Conservation (phyloP, 139 green algal genomes). For the Tetradesmus lagerheimii region DNA sequence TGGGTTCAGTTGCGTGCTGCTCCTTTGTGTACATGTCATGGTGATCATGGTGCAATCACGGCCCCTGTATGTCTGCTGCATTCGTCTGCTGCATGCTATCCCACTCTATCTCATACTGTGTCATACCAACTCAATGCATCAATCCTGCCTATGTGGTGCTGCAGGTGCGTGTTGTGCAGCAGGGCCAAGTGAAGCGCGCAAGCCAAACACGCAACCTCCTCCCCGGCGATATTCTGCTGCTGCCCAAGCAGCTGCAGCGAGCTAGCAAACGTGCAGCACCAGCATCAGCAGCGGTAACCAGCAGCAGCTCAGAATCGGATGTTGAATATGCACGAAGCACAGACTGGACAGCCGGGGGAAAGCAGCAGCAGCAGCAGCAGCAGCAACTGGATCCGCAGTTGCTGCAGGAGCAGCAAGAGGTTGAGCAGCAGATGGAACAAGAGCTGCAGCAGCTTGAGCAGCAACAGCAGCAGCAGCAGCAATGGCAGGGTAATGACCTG, state of each 20-base stretch:
- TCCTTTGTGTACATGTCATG: too few relatives aligned
- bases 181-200: constrained; percentile 12
- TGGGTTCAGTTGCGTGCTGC: too few relatives aligned
- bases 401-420: neutral
- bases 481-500: neutral
- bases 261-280: neutral
- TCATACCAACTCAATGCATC: too few relatives aligned
- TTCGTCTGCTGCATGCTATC: too few relatives aligned
- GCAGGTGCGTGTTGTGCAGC: constrained; percentile 33
- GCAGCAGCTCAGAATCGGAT: neutral
- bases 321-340: neutral
- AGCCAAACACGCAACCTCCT: neutral
- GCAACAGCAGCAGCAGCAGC: neutral
- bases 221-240: constrained; percentile 21
- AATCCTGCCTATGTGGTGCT: neutral
- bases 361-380: constrained; percentile 42
- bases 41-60: too few relatives aligned
- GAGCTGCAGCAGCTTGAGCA: neutral
- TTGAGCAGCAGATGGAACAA: neutral
- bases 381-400: neutral
- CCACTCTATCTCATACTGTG: too few relatives aligned
- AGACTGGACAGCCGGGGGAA: neutral
- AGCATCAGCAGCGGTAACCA: neutral
- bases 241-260: constrained; percentile 17
- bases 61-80: too few relatives aligned